Conservation (phyloP, 2,329 filamentous ascomycete genomes). For the Cyphellophora attinorum region DNA sequence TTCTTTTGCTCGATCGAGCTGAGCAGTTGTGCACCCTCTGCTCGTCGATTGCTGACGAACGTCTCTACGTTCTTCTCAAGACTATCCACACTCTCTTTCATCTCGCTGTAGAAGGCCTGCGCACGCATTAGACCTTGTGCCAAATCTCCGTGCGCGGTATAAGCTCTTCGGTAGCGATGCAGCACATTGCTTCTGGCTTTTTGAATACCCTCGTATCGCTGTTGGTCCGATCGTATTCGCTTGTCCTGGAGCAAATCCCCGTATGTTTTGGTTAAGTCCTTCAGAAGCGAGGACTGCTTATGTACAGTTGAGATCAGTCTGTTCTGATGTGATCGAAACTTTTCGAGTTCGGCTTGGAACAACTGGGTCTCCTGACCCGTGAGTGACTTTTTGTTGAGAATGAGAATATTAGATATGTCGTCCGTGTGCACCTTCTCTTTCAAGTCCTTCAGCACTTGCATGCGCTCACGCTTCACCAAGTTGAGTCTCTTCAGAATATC, state of each 20-base stretch:
- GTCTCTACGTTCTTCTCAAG: constrained; percentile 92
- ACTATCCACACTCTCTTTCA: constrained; percentile 88
- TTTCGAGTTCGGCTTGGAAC: constrained; percentile 94
- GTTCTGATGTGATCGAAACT: constrained; percentile 88
- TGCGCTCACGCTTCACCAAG: constrained; percentile 81
- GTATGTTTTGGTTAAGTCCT: constrained; percentile 82
- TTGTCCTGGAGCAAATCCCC: constrained; percentile 87
- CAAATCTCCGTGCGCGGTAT: constrained; percentile 86
- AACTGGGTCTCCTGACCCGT: constrained; percentile 83
- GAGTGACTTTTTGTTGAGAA: constrained; percentile 95
- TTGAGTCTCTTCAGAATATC: constrained; percentile 85
- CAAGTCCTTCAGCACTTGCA: constrained; percentile 87
- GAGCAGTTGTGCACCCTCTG: constrained; percentile 83
- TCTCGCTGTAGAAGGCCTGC: constrained; percentile 88
- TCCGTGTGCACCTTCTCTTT: constrained; percentile 93
- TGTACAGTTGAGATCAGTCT: constrained; percentile 87
- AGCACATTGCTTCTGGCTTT: constrained; percentile 72
- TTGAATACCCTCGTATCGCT: constrained; percentile 83
- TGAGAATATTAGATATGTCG: constrained; percentile 94
- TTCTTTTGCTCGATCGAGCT: constrained; percentile 77
- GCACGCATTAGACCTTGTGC: constrained; percentile 77
- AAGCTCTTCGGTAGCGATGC: constrained; percentile 79
- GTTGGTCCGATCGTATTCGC: constrained; percentile 84
- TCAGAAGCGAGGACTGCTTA: constrained; percentile 89
- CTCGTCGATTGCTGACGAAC: constrained; percentile 88